phyloP scores from a whole-genome alignment of 1,284 basidiomycete genomes.

The Pyrrhoderma noxium region DNA sequence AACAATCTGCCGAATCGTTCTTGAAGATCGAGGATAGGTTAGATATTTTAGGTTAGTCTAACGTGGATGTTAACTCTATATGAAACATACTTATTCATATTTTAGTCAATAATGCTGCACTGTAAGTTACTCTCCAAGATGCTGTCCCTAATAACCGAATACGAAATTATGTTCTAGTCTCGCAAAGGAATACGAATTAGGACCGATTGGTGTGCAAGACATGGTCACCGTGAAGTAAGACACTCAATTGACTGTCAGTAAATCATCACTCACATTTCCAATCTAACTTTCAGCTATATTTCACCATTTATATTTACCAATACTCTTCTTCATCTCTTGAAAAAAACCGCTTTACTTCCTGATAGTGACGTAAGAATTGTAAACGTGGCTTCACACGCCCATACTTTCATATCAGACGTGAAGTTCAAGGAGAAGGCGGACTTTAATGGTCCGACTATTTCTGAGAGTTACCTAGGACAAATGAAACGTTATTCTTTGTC shows the following conservation, averaged over 20 bases:
- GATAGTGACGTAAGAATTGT: constrained; percentile 29
- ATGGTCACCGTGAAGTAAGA: constrained; percentile 25
- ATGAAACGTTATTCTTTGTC: constrained; percentile 16
- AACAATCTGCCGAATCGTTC: constrained; percentile 23
- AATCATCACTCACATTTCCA: constrained; percentile 16
- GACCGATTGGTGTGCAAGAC: constrained; percentile 21
- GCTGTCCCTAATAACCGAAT: neutral
- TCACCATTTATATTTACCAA: constrained; percentile 28
- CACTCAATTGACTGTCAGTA: neutral
- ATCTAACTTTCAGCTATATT: too few relatives aligned
- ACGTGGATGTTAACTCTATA: too few relatives aligned
- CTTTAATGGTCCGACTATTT: constrained; percentile 9
- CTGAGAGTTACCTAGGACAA: neutral
- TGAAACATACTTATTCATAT: neutral
- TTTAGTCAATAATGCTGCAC: constrained; percentile 25
- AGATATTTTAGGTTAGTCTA: constrained; percentile 23
- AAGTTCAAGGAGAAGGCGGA: constrained; percentile 14
- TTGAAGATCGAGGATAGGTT: constrained; percentile 22
- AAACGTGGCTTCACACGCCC: constrained; percentile 20
- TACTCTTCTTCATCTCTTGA: constrained; percentile 26
- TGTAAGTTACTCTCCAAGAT: constrained; percentile 19
- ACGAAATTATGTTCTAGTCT: neutral
- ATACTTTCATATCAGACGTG: constrained; percentile 1
- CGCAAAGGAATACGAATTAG: constrained; percentile 7
- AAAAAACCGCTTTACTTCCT: constrained; percentile 23